Evolutionary conservation across 805 yeast species (phyloP), one percentile per base, ranked within the genome.

Genomic region (Candida insectalens): DNA sequence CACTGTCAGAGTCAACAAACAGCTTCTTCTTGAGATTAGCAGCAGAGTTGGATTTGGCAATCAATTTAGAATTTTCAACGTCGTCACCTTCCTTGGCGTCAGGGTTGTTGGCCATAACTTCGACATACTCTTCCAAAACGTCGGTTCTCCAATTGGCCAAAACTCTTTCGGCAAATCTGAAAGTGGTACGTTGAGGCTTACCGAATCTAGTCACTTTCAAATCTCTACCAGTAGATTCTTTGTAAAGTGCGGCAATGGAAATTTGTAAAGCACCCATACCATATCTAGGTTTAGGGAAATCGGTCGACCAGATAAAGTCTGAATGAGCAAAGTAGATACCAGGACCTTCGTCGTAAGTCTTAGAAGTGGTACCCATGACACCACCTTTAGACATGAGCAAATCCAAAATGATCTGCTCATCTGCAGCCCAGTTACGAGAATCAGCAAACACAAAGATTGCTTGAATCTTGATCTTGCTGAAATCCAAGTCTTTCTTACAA

Each of bases 191-290:
- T 53, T 85, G 92, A 1, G 95, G 95, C 57, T 85, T 85, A 50
- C 95, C 95, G 49, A 83, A 85, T 51, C 94, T 65, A 33, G 81
- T 82, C 30, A 82, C 88, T 49, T 76, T 74, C 46, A 85, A 65
- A 45, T 82, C 88, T 43, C 67, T 69, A 38, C 94, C 94, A 2
- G 95, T 83, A 49, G 80, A 85, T 48, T 83, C 94, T 53, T 77
- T 71, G 59, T 76, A 85, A 38, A 85, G 64, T 0, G 94, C 92
- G 36, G 88, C 87, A 49, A 84, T 76, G 15, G 94, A 80, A 26
- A 83, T 87, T 56, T 84, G 95, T 43, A 85, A 65, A 3, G 96
- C 95, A 39, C 96, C 96, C 94, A 85, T 87, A 40, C 95, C 95
- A 52, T 85, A 83, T 53, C 96, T 68, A 13, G 85, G 74, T 41